Conservation (phyloP, 441 rosid species). For the Capsella rubella region DNA sequence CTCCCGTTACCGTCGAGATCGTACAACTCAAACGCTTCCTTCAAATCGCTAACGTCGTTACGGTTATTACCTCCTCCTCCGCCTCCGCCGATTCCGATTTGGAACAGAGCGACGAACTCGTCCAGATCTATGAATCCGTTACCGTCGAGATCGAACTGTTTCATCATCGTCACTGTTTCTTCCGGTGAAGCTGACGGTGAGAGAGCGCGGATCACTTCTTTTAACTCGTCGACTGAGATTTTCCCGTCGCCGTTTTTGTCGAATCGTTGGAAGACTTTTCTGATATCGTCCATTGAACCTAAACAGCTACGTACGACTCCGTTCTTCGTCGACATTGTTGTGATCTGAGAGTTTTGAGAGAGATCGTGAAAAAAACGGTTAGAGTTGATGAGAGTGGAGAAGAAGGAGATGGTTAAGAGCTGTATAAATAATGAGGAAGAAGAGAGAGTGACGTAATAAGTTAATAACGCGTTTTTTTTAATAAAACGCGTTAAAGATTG, state of each 20-base stretch:
- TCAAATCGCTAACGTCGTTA: conserved; percentile 54
- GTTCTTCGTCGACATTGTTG: conserved; percentile 40
- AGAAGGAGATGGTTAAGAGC: conserved; percentile 1
- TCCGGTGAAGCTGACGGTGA: conserved; percentile 55
- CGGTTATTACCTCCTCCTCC: background rate
- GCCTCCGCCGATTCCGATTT: conserved; percentile 17
- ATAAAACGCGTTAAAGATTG: conserved; percentile 34
- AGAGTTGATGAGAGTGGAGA: background rate
- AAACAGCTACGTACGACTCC: conserved; percentile 28
- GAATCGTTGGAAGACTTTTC: conserved; percentile 65
- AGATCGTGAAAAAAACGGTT: background rate
- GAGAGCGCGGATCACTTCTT: conserved; percentile 58
- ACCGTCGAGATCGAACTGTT: conserved; percentile 81
- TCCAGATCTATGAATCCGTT: conserved; percentile 78
- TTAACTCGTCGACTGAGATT: conserved; percentile 74
- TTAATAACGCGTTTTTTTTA: conserved; percentile 32
- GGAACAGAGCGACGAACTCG: conserved; percentile 69
- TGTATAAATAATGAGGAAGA: background rate
- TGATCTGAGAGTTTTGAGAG: conserved; percentile 4
- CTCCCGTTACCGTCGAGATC: conserved; percentile 79
- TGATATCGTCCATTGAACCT: conserved; percentile 63
- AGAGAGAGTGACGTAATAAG: conserved; percentile 28
- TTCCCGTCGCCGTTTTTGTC: conserved; percentile 91
- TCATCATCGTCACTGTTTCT: conserved; percentile 55
- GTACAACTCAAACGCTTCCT: conserved; percentile 80